Evolutionary conservation across 208 protist species (phyloP), one percentile per base, ranked within the genome.

Genomic region (Jaenimonas drosophilae): DNA sequence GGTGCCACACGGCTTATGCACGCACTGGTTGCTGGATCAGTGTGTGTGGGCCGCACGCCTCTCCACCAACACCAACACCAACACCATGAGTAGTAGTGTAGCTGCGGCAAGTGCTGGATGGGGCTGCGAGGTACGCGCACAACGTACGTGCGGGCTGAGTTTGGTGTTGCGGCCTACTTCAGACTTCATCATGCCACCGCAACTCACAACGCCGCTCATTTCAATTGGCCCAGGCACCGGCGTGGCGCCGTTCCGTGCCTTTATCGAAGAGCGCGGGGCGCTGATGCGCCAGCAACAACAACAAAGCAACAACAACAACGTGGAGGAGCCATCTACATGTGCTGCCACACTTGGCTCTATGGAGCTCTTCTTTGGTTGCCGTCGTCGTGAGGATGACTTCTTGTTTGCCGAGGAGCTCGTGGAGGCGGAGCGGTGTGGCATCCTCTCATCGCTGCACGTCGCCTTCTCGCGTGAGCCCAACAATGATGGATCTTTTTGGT

Each of bases 211-310:
- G n/a, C 76, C 87, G 5, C 58, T 90, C 19, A 70, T 96, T 26
- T 75, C 94, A 54, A 75, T 96, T 44, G 86, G 84, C 25, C 82
- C 87, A 1, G 84, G 89, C 27, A 92, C 84, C 2, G 87, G 87
- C 37, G 55, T 96, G 3, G 82, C 82, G 4, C 87, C 87, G 6
- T 88, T 94, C 36, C 48, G 61, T 7, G 77, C 81, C 21, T 95
- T 96, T 42, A n/a, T 95, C 44, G 81, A 95, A 49, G 64, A 87
- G 42, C 62, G 76, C 0, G 55, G 74, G 38, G 40, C 40, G 29
- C 46, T 51, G 51, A 16, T 76, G 36, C 21, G 34, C 56, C 77
- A n/a, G n/a, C n/a, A n/a, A n/a, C n/a, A n/a, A n/a, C n/a, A n/a
- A n/a, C n/a, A n/a, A n/a, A n/a, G n/a, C n/a, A n/a, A n/a, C n/a